Conservation (phyloP, 768 basidiomycete genomes). For the Pleurotus tuoliensis region DNA sequence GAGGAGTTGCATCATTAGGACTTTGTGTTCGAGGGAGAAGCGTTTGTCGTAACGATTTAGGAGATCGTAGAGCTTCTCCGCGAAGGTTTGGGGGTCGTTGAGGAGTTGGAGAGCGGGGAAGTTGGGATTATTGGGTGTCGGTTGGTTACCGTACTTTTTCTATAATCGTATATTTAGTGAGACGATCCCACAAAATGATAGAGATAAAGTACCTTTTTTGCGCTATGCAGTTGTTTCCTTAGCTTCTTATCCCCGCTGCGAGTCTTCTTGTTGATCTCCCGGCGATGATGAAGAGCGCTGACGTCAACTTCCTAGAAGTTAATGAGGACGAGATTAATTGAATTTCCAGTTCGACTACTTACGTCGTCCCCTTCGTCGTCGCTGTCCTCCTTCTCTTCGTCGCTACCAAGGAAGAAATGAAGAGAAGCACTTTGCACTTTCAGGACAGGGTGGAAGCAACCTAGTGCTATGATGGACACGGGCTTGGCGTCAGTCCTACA, state of each 20-base stretch:
- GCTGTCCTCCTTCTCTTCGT: constrained; percentile 69
- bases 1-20: constrained; percentile 94
- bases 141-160: constrained; percentile 33
- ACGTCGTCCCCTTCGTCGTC: constrained; percentile 68
- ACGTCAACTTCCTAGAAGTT: constrained; percentile 56
- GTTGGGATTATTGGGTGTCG: constrained; percentile 44
- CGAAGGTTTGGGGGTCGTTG: constrained; percentile 93
- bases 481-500: constrained; percentile 85
- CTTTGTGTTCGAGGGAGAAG: constrained; percentile 96
- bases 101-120: constrained; percentile 92
- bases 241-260: constrained; percentile 79
- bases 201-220: constrained; percentile 57
- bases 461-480: constrained; percentile 86
- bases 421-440: constrained; percentile 94
- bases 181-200: not conserved
- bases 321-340: not conserved
- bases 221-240: constrained; percentile 63
- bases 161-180: constrained; percentile 1
- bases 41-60: constrained; percentile 86
- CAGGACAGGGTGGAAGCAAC: constrained; percentile 88
- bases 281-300: constrained; percentile 74
- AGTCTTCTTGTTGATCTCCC: constrained; percentile 93
- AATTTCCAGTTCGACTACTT: constrained; percentile 7
- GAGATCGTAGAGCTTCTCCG: constrained; percentile 87
- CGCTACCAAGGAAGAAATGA: constrained; percentile 95